Base-by-base conservation (phyloP, 2,329 filamentous ascomycete species). In the Tolypocladium tropicale region DNA sequence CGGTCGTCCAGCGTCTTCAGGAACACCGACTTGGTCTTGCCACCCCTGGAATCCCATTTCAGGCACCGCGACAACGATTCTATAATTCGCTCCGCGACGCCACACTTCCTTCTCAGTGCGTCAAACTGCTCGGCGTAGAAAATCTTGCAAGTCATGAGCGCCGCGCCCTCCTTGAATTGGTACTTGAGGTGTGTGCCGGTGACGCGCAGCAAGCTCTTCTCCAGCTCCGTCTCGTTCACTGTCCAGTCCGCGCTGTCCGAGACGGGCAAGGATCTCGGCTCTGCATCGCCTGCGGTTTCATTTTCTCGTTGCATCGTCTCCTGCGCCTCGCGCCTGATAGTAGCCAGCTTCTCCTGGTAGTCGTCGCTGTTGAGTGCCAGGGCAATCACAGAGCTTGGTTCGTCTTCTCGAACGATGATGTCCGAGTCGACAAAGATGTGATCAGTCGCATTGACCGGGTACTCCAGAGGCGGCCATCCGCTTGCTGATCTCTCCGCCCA, bases 101-200 rank as follows among this genome's bases (percentile, higher is more conserved):
- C 93, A 61, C 93, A 97, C 71, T 96, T 96, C 56, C 89, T 83
- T 56, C 94, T 85, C 41, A 99, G 79, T 3, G 94, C 94, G 72
- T 99, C 94, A 64, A 99, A 99, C 60, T 96, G 94, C 70, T 97
- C 94, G 0, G 94, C 94, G 65, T 95, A 99, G 72, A 99, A 97
- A 51, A 99, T 94, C 72, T 99, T 99, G 77, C 95, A 97, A 53
- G 93, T 87, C 82, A 96, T 95, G 65, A 88, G 90, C 3, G 95
- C 93, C n/a, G 89, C 85, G 0, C 93, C 91, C 68, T 96, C 92
- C 32, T 87, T 86, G 72, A 97, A 99, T 58, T 95, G 90, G 68
- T 96, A 99, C 67, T 95, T 95, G 62, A 96, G 84, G 70, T 99
- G 94, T 1, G 90, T 96, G 39, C 93, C 92, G 0, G 90, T 95